Conservation (phyloP, 768 basidiomycete species). For the Dioszegia aurantiaca region DNA sequence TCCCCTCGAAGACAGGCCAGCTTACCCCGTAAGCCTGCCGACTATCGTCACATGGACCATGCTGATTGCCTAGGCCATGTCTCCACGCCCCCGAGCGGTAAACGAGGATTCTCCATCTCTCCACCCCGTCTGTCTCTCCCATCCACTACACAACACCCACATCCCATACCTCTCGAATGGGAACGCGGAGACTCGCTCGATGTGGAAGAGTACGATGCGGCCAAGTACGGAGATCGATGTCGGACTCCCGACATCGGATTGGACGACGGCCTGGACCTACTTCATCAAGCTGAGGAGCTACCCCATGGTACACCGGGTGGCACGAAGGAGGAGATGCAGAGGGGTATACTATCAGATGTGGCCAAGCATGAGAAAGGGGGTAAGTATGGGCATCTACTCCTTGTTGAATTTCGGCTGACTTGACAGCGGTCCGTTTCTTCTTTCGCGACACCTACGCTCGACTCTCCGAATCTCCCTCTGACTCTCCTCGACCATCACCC, state of each 20-base stretch:
- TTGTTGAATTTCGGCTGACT: no score
- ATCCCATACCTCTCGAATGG: constrained; percentile 24
- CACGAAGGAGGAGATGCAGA: constrained; percentile 24
- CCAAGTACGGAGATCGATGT: constrained; percentile 7
- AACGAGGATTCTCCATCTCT: background rate
- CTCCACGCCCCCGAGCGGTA: constrained; percentile 12
- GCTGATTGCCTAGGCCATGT: constrained; percentile 11
- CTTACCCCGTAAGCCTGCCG: background rate
- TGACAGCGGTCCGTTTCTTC: constrained; percentile 43
- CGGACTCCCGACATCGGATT: background rate
- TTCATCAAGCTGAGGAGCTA: constrained; percentile 19
- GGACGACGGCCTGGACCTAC: constrained; percentile 28
- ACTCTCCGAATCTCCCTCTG: background rate
- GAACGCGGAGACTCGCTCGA: constrained; percentile 1
- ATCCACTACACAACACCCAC: constrained; percentile 26
- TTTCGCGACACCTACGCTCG: constrained; percentile 36
- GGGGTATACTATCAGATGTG: constrained; percentile 25
- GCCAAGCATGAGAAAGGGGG: constrained; percentile 28
- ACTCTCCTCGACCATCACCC: constrained; percentile 8
- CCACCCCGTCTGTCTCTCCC: constrained; percentile 11
- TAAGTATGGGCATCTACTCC: no score
- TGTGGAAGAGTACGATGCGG: constrained; percentile 5
- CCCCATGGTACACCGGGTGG: constrained; percentile 40
- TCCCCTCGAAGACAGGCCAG: constrained; percentile 3
- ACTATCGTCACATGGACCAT: no score